Base-by-base conservation (phyloP, 2,329 filamentous ascomycete genomes). In the Fusarium torulosum region DNA sequence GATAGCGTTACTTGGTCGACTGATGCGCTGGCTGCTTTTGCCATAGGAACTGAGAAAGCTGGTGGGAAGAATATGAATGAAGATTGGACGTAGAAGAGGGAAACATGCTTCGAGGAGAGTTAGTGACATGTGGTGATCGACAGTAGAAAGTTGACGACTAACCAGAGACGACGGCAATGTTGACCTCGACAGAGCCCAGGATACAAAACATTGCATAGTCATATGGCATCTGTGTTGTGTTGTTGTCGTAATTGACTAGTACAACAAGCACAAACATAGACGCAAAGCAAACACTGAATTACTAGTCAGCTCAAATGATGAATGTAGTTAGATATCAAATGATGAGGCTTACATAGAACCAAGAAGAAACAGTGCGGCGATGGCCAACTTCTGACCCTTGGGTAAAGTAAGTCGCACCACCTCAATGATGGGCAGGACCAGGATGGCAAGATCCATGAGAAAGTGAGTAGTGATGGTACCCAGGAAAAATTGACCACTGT, bases 401-500 rank as follows among this genome's bases (percentile, higher is more conserved):
- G 23, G 25, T 0, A 66, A 19, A 2, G 19, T 42, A 1, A 66
- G 57, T 7, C 40, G 53, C 1, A 41, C 37, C 3, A 67, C 51
- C 14, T 66, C 63, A 4, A 76, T 58, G 6, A 75, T 37, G 0
- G 77, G 77, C 1, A 79, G 43, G 2, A 67, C 38, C 2, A 79
- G 21, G 6, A 79, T 78, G 5, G 60, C 53, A 8, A 78, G 11
- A 7, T 79, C 78, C 53, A 79, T 71, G 2, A 76, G 17, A 7
- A 75, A 66, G 43, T 80, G 77, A 0, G 72, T 70, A 1, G 76
- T 53, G 5, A 76, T 71, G 0, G 75, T 77, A 19, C 75, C 74
- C 14, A 78, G 67, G 41, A 78, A 78, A 58, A 76, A 78, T 9
- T 73, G 65, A 68, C 27, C 27, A 11, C 27, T 29, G 10, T 29